phyloP scores from a whole-genome alignment of 2,329 filamentous ascomycete species.

The Fusarium algeriense region DNA sequence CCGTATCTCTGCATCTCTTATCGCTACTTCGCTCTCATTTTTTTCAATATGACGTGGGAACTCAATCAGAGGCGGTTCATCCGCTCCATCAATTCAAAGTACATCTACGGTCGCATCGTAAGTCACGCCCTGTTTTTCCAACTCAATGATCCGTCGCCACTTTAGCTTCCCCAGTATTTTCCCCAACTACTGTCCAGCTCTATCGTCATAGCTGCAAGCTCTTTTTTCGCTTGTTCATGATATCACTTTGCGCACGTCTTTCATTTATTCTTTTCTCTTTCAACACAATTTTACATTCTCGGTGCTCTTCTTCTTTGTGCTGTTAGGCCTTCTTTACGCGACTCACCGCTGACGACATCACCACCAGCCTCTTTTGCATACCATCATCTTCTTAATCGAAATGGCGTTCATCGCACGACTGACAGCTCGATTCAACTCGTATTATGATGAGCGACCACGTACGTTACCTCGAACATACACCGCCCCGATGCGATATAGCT shows the following conservation, averaged over 20 bases:
- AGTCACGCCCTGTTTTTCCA: slow-evolving; percentile 30
- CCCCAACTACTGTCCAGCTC: slow-evolving; percentile 23
- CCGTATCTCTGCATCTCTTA: background rate
- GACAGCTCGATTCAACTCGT: slow-evolving; percentile 88
- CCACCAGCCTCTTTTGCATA: slow-evolving; percentile 85
- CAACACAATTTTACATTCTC: background rate
- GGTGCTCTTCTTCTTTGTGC: background rate
- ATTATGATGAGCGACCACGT: slow-evolving; percentile 92
- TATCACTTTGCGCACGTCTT: background rate
- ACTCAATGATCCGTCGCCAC: slow-evolving; percentile 41
- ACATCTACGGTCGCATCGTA: slow-evolving; percentile 43
- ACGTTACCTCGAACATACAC: slow-evolving; percentile 48
- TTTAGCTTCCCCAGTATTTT: slow-evolving; percentile 36
- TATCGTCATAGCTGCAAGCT: slow-evolving; percentile 24
- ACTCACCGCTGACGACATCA: slow-evolving; percentile 40
- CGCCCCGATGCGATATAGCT: background rate
- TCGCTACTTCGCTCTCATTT: background rate
- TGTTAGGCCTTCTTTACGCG: slow-evolving; percentile 28
- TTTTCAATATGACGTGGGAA: slow-evolving; percentile 38
- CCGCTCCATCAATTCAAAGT: slow-evolving; percentile 43
- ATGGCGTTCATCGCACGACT: slow-evolving; percentile 87
- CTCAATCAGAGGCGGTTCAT: slow-evolving; percentile 40
- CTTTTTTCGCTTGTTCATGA: slow-evolving; percentile 13
- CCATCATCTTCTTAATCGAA: slow-evolving; percentile 86
- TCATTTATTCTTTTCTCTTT: background rate